Base-by-base conservation (phyloP, 2,329 filamentous ascomycete genomes). In the Hypoxylon sp. region DNA sequence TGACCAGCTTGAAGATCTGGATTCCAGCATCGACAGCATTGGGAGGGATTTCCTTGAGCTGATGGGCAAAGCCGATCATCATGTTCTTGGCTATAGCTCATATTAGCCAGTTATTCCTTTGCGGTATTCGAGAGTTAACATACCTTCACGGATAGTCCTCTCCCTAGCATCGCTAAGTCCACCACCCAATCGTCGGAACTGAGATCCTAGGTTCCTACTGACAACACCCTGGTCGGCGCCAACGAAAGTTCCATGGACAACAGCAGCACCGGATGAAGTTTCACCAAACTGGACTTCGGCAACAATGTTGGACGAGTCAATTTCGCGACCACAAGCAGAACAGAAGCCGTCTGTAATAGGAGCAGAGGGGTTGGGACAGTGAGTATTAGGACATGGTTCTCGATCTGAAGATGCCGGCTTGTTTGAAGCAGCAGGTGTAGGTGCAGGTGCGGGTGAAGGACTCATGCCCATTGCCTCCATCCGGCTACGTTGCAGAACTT, bases 201-300 rank as follows among this genome's bases (percentile, higher is more conserved):
- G 89, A 22, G 90, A 87, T 11, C 89, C 88, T 75, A 90, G 83
- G 72, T 85, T 88, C 57, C 92, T 90, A 31, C 92, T 91, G 75
- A 93, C 91, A 30, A 93, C 90, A 25, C 92, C 93, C 77, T 98
- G 94, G 79, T 95, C 93, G 66, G 94, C 92, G 60, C 90, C 91
- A 68, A 99, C 90, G 77, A 91, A 97, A 70, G 91, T 95, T 79
- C 96, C 96, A 79, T 98, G 94, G 17, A 98, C 94, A 56, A 97
- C 88, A 58, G 95, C 95, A 54, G 93, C 94, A 75, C 96, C 96
- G 35, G 89, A 90, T 0, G 93, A 89, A 30, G 90, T 92, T 83
- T 99, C 95, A 72, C 94, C 94, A 77, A 98, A 99, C 22, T 91
- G 91, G 69, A 98, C 89, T 79, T 99, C 96, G 54, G 94, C 89